Evolutionary conservation across 331 rosid genomes (phyloP), one percentile per base, ranked within the genome.

Genomic region (Saraca asoca): DNA sequence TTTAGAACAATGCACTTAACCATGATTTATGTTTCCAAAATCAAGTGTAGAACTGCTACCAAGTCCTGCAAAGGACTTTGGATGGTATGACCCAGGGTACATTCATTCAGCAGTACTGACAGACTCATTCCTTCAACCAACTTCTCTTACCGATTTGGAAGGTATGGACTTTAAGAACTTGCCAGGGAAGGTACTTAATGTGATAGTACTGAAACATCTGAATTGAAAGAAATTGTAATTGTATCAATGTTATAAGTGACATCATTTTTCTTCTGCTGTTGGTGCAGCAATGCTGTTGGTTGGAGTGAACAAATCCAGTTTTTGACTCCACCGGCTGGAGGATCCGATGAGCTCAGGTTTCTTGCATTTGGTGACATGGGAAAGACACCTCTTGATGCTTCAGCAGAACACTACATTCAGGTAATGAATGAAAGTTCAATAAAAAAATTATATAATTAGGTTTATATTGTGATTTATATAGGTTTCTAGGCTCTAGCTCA

Each of bases 81-180:
- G 98, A 20, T 92, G 98, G 98, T 96, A 92, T 85, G 91, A 92
- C 43, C 96, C 96, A 0, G 98, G 98, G 16, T 92, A 59, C 85
- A 85, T 92, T 58, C 98, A 92, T 52, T 78, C 95, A 14, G 95
- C 86, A 69, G 65, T 89, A 35, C 85, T 92, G 88, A 80, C 83
- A 16, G 93, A 80, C 93, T 92, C 43, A 58, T 57, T 8, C 96
- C 96, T 80, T 89, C 85, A 69, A 73, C 75, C 59, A 72, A 39
- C 29, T 85, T 64, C 73, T 79, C 88, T 44, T 89, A 92, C 48
- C 76, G 62, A 75, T 89, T 80, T 65, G 96, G 98, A 82, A 89
- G 98, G 96, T 91, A 72, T 55, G 42, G 4, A 55, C 48, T 55
- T 35, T 1, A 24, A 24, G 31, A 24, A 24, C 3, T 3, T 24